Base-by-base conservation (phyloP, 2,329 filamentous ascomycete genomes). In the Teratosphaeria gauchensis region DNA sequence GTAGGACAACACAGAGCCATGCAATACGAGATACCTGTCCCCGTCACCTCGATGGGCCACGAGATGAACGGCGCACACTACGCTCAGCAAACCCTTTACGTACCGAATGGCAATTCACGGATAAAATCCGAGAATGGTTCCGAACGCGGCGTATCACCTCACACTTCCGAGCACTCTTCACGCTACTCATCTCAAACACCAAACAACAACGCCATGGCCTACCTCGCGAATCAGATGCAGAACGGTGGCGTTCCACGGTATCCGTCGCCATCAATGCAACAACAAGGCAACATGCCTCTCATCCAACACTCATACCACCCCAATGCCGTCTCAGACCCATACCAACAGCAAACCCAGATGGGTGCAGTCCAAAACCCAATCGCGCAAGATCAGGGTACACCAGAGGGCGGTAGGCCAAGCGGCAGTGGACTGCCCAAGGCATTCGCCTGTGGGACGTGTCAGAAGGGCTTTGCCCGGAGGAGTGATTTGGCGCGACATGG, bases 401-500 rank as follows among this genome's bases (percentile, higher is more conserved):
- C 65, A 72, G 74, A 67, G 65, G 67, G 72, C 35, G 64, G 65
- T 38, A 63, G 70, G 38, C 65, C 65, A 38, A 74, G 66, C 69
- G 74, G 75, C 66, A 70, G 77, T 73, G 71, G 80, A 65, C 78
- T 82, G 32, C 80, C 83, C 11, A 89, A 96, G 76, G 86, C 89
- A 1, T 96, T 94, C 70, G 87, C 90, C 24, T 99, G 94, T 76
- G 88, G 85, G 63, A 92, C 88, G 3, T 99, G 94, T 73, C 83
- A 82, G 59, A 97, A 97, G 75, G 88, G 88, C 28, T 99, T 99
- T 72, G 94, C 94, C 56, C 82, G 94, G 69, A 83, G 94, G 64
- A 97, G 92, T 75, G 94, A 99, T 76, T 84, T 97, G 56, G 90
- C 92, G 63, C 84, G 94, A 68, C 94, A 99, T 76, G 92, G 92